phyloP scores from a whole-genome alignment of 1,284 basidiomycete species.

The Melanopsichium pennsylvanicum region DNA sequence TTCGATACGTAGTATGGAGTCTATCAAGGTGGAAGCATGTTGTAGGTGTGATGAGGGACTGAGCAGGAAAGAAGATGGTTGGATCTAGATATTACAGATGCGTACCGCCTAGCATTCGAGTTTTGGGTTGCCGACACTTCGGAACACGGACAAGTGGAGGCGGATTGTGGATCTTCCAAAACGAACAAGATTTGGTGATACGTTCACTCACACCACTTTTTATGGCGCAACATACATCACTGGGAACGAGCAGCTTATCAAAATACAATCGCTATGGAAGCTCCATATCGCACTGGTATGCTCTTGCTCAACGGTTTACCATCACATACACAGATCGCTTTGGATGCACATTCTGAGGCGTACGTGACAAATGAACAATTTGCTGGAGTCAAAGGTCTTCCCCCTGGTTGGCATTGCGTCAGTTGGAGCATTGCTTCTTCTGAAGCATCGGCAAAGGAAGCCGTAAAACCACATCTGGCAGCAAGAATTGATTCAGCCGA shows the following conservation, averaged over 20 bases:
- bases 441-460: neutral
- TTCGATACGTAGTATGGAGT: too few species aligned
- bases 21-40: too few species aligned
- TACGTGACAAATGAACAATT: conserved; percentile 36
- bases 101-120: too few species aligned
- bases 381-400: conserved; percentile 30
- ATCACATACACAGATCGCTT: conserved; percentile 14
- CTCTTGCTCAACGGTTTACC: conserved; percentile 28
- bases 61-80: too few species aligned
- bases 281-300: neutral
- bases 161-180: neutral
- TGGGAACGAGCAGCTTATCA: neutral
- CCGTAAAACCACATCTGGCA: neutral
- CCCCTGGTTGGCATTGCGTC: conserved; percentile 42
- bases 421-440: conserved; percentile 20
- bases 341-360: conserved; percentile 24
- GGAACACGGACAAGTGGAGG: conserved; percentile 14
- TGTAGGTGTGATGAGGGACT: too few species aligned
- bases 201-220: too few species aligned
- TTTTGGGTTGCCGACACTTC: conserved; percentile 9
- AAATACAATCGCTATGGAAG: neutral
- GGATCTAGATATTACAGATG: too few species aligned
- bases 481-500: neutral
- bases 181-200: neutral
- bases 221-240: too few species aligned